These are phyloP conservation scores for Alternaria metachromatica DNA, from an alignment of 2,329 filamentous ascomycete genomes.

Conservation along the genomic window DNA sequence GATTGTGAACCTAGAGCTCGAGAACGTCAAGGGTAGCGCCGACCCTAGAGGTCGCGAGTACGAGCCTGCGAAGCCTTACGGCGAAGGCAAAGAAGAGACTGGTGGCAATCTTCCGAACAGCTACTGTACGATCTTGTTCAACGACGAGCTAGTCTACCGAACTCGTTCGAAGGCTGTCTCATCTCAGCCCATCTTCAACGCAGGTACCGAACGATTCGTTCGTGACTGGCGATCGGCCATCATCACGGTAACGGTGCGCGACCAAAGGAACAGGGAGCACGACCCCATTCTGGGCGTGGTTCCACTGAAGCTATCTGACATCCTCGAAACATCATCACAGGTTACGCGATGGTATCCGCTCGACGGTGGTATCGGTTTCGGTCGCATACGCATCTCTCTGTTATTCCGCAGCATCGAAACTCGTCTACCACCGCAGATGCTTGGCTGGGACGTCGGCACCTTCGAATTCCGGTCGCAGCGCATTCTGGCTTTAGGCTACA, in stretches of 20 bases:
- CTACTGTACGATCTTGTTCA: constrained; percentile 91
- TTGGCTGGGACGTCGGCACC: constrained; percentile 95
- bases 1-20: constrained; percentile 92
- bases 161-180: constrained; percentile 94
- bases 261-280: constrained; percentile 87
- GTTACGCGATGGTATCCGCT: constrained; percentile 94
- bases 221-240: constrained; percentile 91
- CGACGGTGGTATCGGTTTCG: constrained; percentile 89
- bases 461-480: constrained; percentile 82
- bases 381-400: constrained; percentile 84
- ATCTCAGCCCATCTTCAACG: constrained; percentile 96
- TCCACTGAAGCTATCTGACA: constrained; percentile 82
- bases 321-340: constrained; percentile 88
- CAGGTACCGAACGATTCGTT: constrained; percentile 90
- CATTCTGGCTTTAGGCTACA: constrained; percentile 70
- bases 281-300: constrained; percentile 94
- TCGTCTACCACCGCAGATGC: constrained; percentile 79
- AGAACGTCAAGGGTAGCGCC: constrained; percentile 83
- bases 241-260: constrained; percentile 85
- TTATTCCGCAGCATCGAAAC: constrained; percentile 91
- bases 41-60: constrained; percentile 85
- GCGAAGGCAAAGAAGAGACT: constrained; percentile 86
- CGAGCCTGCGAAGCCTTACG: constrained; percentile 83
- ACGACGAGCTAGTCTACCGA: constrained; percentile 89
- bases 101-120: constrained; percentile 81